Base-by-base conservation (phyloP, 805 yeast species). In the Candida andamanensis region DNA sequence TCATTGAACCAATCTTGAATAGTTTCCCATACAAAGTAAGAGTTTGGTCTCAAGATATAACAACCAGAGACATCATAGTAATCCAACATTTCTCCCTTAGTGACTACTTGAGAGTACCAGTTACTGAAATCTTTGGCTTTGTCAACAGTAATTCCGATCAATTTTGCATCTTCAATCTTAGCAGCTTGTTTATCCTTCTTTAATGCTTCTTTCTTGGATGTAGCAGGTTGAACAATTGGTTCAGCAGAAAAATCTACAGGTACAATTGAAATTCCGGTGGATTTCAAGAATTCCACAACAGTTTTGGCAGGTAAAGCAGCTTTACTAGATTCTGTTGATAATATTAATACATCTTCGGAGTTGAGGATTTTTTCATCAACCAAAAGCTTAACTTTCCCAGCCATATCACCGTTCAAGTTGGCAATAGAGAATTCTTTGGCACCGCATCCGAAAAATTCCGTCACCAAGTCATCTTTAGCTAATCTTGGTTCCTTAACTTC, bases 21-120 rank as follows among this genome's bases (percentile, higher is more conserved):
- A 40, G 71, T 66, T 70, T 92, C 98, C 99, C 99, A 92, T 39
- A 92, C 78, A 37, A 80, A 67, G 61, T 86, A 92, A 7, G 97
- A 89, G 47, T 89, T 84, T 35, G 99, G 99, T 65, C 97, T 82
- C 72, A 92, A 69, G 52, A 92, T 92, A 63, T 92, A 92, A 71
- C 99, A 92, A 49, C 99, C 99, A 32, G 97, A 87, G 31, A 92
- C 97, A 56, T 94, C 98, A 56, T 92, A 92, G 71, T 92, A 92
- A 59, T 94, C 98, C 51, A 92, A 74, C 95, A 94, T 85, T 63
- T 92, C 99, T 63, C 96, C 95, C 67, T 92, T 92, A 52, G 94
- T 84, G 45, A 89, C 74, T 38, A 94, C 81, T 69, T 92, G 98
- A 50, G 89, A 89, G 69, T 92, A 92, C 99, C 99, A 92, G 32